Percentiles rank a stretch among this genome's conserved stretches.
phyloP scores from a whole-genome alignment of 2,329 filamentous ascomycete genomes.

The Beauveria asiatica region DNA sequence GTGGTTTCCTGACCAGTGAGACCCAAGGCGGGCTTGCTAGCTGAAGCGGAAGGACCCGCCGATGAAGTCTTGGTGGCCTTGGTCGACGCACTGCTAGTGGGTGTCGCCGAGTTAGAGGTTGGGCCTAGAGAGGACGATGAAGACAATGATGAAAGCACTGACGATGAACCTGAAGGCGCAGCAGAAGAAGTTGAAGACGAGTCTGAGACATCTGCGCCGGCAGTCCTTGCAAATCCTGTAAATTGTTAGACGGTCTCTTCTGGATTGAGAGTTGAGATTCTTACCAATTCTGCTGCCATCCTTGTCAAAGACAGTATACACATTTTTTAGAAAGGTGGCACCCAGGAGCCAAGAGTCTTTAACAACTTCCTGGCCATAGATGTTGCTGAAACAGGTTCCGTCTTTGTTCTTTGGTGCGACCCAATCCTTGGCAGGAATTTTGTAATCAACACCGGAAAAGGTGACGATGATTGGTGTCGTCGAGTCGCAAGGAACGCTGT shows the following conservation, averaged over 20 bases:
- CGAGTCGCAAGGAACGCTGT: slow-evolving; percentile 64
- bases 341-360: slow-evolving; percentile 68
- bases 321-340: slow-evolving; percentile 81
- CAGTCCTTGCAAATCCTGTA: slow-evolving; percentile 8
- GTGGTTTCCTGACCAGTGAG: slow-evolving; percentile 17
- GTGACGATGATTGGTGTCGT: slow-evolving; percentile 51
- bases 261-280: slow-evolving; percentile 14
- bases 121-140: not conserved
- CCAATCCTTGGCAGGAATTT: slow-evolving; percentile 64
- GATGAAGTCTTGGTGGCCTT: not conserved
- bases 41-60: slow-evolving; percentile 6
- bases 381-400: slow-evolving; percentile 58
- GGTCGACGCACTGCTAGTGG: slow-evolving; percentile 7
- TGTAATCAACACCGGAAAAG: slow-evolving; percentile 60
- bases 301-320: slow-evolving; percentile 77
- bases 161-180: slow-evolving; percentile 6
- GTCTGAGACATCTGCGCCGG: slow-evolving; percentile 5
- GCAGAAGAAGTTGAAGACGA: slow-evolving; percentile 1
- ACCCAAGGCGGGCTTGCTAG: slow-evolving; percentile 12
- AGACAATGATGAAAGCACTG: slow-evolving; percentile 8
- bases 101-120: slow-evolving; percentile 6
- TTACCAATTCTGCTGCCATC: slow-evolving; percentile 57
- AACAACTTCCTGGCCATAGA: slow-evolving; percentile 64
- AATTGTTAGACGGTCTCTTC: not conserved
- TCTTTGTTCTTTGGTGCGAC: slow-evolving; percentile 38